These are phyloP conservation scores for Melampsora abietis-canadensis DNA, from an alignment of 1,284 basidiomycete genomes.

Conservation along the genomic window DNA sequence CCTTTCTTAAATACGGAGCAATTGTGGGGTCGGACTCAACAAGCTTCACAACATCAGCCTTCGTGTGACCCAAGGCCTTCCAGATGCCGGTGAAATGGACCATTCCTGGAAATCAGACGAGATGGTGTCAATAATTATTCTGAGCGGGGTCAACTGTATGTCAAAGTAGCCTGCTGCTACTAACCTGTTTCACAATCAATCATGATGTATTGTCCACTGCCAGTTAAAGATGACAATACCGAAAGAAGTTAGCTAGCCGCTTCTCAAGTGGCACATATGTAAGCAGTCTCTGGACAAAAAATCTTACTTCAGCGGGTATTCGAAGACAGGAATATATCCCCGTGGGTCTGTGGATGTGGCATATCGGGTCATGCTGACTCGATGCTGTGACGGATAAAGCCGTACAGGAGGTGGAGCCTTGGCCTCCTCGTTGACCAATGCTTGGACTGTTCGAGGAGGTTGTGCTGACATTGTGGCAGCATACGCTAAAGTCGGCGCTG, in stretches of 20 bases:
- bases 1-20: slow-evolving; percentile 70
- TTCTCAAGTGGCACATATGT: not conserved
- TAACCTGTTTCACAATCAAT: slow-evolving; percentile 68
- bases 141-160: too few species aligned
- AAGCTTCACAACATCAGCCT: slow-evolving; percentile 83
- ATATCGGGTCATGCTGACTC: slow-evolving; percentile 75
- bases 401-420: slow-evolving; percentile 33
- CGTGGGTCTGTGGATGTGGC: slow-evolving; percentile 79
- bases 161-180: not conserved
- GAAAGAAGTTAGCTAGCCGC: not conserved
- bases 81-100: slow-evolving; percentile 45
- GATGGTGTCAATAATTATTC: not conserved
- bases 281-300: too few species aligned
- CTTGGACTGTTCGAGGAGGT: slow-evolving; percentile 38
- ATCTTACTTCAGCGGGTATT: slow-evolving; percentile 67
- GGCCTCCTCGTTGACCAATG: slow-evolving; percentile 34
- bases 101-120: slow-evolving; percentile 24
- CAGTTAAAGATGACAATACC: slow-evolving; percentile 3
- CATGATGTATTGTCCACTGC: slow-evolving; percentile 76
- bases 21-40: slow-evolving; percentile 80
- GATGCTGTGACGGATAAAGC: slow-evolving; percentile 61
- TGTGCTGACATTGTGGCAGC: slow-evolving; percentile 24
- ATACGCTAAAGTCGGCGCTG: slow-evolving; percentile 1
- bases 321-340: slow-evolving; percentile 82
- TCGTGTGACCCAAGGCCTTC: slow-evolving; percentile 45